Evolutionary conservation across 805 yeast species (phyloP), one percentile per base, ranked within the genome.

Genomic region (Henningerozyma blattae): DNA sequence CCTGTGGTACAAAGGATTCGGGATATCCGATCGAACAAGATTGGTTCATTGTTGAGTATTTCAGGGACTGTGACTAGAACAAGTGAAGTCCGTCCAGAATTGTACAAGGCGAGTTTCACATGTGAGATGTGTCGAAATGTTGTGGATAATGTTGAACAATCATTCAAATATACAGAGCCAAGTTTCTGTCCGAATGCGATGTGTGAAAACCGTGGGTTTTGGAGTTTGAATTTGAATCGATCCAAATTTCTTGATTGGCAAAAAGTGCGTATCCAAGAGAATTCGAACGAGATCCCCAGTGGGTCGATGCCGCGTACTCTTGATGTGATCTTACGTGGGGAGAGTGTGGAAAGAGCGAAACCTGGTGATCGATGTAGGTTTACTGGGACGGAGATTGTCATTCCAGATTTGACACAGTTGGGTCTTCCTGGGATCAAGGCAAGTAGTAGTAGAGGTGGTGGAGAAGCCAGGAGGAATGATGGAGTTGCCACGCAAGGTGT

Each of bases 221-320:
- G 95, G 94, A 75, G 93, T 1, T 62, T 91, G 37, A 77, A 82
- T 47, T 77, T 89, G 20, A 59, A 81, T 24, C 84, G 85, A 56
- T 83, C 94, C 0, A 82, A 78, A 40, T 89, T 91, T 50, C 66
- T 85, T 42, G 97, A 89, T 64, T 89, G 98, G 98, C 98, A 89
- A 58, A 81, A 81, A 44, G 89, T 86, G 18, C 73, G 96, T 47
- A 81, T 89, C 43, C 98, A 89, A 56, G 98, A 89, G 52, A 91
- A 89, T 50, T 77, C 96, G n/a, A 81, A 68, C 46, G 97, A 89
- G 58, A 89, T 89, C 37, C 98, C 98, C 18, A 85, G 95, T 0
- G 98, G 98, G 19, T 86, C 96, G 3, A 89, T 89, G 98, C 98
- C 98, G 18, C 74, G 98, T 56, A 89, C 95, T 1, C 59, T 89